Evolutionary conservation across 441 rosid species (phyloP).

Genomic region (Euphorbia celastroides): DNA sequence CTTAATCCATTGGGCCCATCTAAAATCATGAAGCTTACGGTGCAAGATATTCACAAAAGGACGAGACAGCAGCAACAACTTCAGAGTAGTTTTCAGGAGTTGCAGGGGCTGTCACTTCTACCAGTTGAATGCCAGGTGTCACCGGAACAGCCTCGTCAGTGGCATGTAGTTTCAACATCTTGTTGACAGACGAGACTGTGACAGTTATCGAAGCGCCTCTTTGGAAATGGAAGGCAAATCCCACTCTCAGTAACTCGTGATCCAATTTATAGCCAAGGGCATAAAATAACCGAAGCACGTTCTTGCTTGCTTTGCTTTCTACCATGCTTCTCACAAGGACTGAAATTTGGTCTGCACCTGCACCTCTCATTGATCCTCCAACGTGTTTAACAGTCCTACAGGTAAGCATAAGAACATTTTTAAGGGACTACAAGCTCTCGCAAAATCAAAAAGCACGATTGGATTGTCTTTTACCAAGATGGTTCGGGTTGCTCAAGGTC

Average conservation of each 20-base stretch:
- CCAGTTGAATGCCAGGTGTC: slow-evolving; percentile 92
- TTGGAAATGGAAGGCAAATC: slow-evolving; percentile 80
- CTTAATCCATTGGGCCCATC: no score
- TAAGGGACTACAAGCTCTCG: not conserved
- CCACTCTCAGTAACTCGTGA: slow-evolving; percentile 84
- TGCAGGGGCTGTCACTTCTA: slow-evolving; percentile 94
- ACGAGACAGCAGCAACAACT: slow-evolving; percentile 70
- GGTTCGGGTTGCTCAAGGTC: slow-evolving; percentile 90
- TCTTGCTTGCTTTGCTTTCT: slow-evolving; percentile 95
- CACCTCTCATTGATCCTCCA: slow-evolving; percentile 90
- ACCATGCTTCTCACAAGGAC: slow-evolving; percentile 77
- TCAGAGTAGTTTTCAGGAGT: slow-evolving; percentile 77
- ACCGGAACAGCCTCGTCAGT: slow-evolving; percentile 89
- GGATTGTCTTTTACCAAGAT: slow-evolving; percentile 47
- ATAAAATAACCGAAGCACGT: slow-evolving; percentile 63
- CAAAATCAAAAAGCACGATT: not conserved
- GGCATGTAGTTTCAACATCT: slow-evolving; percentile 80
- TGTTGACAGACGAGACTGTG: slow-evolving; percentile 76
- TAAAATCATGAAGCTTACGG: slow-evolving; percentile 45
- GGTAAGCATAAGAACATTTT: slow-evolving; percentile 13
- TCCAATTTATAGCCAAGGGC: slow-evolving; percentile 91
- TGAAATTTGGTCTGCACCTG: slow-evolving; percentile 93
- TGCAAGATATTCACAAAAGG: slow-evolving; percentile 96
- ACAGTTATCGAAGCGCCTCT: slow-evolving; percentile 66
- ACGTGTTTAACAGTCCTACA: slow-evolving; percentile 84